These are phyloP conservation scores for Pharnaceum exiguum DNA, from an alignment of 148 eudicot genomes.

Conservation along the genomic window DNA sequence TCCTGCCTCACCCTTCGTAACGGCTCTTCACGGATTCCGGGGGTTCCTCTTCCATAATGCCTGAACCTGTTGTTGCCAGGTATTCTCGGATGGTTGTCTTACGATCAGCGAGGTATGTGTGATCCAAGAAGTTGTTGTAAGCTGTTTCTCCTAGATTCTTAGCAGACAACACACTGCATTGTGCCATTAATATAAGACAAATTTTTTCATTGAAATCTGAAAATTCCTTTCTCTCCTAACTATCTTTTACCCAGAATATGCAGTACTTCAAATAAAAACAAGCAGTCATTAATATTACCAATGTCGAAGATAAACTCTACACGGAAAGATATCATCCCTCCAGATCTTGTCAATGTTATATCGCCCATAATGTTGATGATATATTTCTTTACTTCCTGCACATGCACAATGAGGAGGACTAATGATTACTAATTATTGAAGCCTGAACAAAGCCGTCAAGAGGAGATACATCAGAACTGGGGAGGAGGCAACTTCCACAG, in stretches of 20 bases:
- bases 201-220: not conserved
- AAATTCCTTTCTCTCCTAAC: too few species aligned
- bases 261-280: not conserved
- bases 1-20: constrained; percentile 79
- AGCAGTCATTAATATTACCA: constrained; percentile 43
- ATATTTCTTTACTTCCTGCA: constrained; percentile 72
- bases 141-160: constrained; percentile 71
- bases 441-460: too few species aligned
- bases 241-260: not conserved
- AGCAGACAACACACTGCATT: constrained; percentile 84
- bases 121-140: constrained; percentile 76
- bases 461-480: too few species aligned
- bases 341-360: constrained; percentile 70
- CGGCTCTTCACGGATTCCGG: constrained; percentile 64
- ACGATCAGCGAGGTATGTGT: constrained; percentile 82
- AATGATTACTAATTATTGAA: not conserved
- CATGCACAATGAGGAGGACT: not conserved
- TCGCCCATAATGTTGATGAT: constrained; percentile 61
- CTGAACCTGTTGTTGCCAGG: constrained; percentile 66
- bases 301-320: constrained; percentile 86
- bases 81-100: constrained; percentile 77
- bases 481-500: too few species aligned
- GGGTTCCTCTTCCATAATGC: constrained; percentile 98
- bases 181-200: not conserved
- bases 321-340: constrained; percentile 87